These are phyloP conservation scores for Auriscalpium microsporum DNA, from an alignment of 768 basidiomycete genomes.

Conservation along the genomic window DNA sequence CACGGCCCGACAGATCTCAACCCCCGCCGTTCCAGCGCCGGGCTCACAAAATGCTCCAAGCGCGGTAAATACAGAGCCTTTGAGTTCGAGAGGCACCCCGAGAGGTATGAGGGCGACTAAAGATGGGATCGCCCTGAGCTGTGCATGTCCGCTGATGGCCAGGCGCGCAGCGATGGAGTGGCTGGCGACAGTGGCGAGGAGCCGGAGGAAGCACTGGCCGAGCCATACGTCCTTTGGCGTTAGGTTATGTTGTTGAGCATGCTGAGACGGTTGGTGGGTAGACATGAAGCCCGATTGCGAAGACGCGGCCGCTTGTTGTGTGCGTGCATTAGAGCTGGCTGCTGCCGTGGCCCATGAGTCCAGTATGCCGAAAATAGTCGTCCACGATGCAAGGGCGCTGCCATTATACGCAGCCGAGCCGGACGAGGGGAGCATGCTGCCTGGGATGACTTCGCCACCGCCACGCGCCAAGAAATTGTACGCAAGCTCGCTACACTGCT, in stretches of 20 bases:
- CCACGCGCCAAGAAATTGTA: constrained; percentile 84
- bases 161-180: constrained; percentile 72
- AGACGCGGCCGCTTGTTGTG: constrained; percentile 29
- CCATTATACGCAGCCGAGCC: constrained; percentile 36
- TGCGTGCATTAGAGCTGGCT: constrained; percentile 39
- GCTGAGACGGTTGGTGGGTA: constrained; percentile 31
- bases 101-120: constrained; percentile 72
- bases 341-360: constrained; percentile 55
- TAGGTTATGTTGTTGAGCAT: constrained; percentile 37
- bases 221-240: constrained; percentile 68
- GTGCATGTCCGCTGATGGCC: constrained; percentile 65
- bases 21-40: constrained; percentile 62
- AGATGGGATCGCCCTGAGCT: constrained; percentile 76
- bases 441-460: constrained; percentile 59
- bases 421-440: constrained; percentile 39
- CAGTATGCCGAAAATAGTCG: constrained; percentile 61
- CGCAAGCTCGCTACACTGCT: constrained; percentile 76
- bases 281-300: constrained; percentile 16
- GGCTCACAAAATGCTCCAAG: constrained; percentile 78
- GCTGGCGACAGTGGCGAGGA: constrained; percentile 67
- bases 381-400: constrained; percentile 68
- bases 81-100: constrained; percentile 82
- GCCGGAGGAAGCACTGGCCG: constrained; percentile 71
- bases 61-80: constrained; percentile 76
- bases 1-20: constrained; percentile 74